phyloP scores from a whole-genome alignment of 1,284 basidiomycete species.

The Ustilago sp. region DNA sequence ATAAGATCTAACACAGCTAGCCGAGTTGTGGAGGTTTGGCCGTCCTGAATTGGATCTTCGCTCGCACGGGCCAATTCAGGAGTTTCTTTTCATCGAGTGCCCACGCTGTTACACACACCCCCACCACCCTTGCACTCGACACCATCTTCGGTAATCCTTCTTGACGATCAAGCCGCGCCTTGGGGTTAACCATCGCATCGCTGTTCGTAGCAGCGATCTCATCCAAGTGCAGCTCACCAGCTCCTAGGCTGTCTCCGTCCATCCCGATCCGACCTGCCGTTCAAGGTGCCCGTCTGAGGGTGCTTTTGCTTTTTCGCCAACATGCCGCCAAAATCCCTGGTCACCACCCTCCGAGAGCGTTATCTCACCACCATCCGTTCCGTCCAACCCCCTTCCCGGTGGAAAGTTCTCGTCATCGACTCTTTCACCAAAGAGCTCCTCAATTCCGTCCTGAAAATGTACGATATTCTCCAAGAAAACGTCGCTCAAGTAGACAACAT shows the following conservation, averaged over 20 bases:
- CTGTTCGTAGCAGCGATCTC: too few species aligned
- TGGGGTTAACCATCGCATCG: too few species aligned
- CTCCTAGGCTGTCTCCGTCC: too few species aligned
- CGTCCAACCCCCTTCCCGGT: slow-evolving; percentile 72
- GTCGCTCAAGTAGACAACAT: slow-evolving; percentile 67
- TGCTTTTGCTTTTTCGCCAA: slow-evolving; percentile 4
- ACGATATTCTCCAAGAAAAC: slow-evolving; percentile 67
- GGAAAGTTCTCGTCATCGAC: slow-evolving; percentile 98
- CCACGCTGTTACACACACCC: background rate
- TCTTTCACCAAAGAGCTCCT: slow-evolving; percentile 87
- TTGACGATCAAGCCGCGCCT: too few species aligned
- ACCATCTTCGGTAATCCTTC: too few species aligned
- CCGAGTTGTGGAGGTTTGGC: slow-evolving; percentile 7
- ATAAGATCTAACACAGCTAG: background rate
- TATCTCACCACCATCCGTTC: slow-evolving; percentile 64
- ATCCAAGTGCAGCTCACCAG: too few species aligned
- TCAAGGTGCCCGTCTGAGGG: background rate
- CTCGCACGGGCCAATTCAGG: slow-evolving; percentile 8
- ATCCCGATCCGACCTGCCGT: background rate
- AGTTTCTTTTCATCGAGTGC: background rate
- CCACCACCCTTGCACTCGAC: too few species aligned
- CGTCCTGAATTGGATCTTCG: background rate
- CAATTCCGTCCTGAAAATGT: slow-evolving; percentile 88
- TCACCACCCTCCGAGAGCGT: slow-evolving; percentile 53
- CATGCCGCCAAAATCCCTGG: slow-evolving; percentile 53